phyloP scores from a whole-genome alignment of 106 monocot species.

The Ottelia alismoides region DNA sequence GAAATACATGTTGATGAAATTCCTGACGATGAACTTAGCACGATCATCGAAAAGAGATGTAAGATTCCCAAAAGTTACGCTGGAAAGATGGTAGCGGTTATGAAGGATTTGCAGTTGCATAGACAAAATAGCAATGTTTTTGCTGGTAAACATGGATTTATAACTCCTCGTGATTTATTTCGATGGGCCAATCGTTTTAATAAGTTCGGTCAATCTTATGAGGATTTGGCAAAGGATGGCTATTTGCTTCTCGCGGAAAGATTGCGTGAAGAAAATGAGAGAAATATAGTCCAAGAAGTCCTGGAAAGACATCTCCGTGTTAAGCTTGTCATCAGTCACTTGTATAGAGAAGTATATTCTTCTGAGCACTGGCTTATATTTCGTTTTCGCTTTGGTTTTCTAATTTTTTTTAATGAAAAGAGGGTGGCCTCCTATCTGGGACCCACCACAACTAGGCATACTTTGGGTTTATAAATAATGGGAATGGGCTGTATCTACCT shows the following conservation, averaged over 20 bases:
- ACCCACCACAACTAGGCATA: too few relatives aligned
- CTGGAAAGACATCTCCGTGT: constrained; percentile 45
- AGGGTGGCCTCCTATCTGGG: too few relatives aligned
- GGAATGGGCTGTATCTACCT: too few relatives aligned
- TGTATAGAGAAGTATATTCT: constrained; percentile 19
- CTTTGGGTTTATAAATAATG: too few relatives aligned
- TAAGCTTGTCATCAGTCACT: constrained; percentile 28
- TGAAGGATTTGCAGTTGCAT: constrained; percentile 88
- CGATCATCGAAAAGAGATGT: constrained; percentile 67
- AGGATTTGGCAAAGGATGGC: constrained; percentile 80
- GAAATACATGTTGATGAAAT: constrained; percentile 99
- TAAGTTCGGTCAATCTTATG: constrained; percentile 55
- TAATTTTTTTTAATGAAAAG: too few relatives aligned
- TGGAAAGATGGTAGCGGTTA: constrained; percentile 75
- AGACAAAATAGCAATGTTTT: constrained; percentile 95
- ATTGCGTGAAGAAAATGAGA: constrained; percentile 77
- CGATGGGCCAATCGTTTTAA: constrained; percentile 76
- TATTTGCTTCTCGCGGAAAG: constrained; percentile 96
- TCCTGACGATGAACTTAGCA: constrained; percentile 76
- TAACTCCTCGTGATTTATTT: constrained; percentile 92
- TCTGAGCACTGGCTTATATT: neutral
- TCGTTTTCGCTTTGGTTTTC: too few relatives aligned
- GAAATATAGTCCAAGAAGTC: constrained; percentile 51
- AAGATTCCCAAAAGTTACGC: constrained; percentile 63
- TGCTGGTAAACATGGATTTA: constrained; percentile 98